Percentiles rank a stretch among this genome's conserved stretches.
Evolutionary conservation across 352 stramenopile genomes (phyloP).

Genomic region (Phytophthora quininea): DNA sequence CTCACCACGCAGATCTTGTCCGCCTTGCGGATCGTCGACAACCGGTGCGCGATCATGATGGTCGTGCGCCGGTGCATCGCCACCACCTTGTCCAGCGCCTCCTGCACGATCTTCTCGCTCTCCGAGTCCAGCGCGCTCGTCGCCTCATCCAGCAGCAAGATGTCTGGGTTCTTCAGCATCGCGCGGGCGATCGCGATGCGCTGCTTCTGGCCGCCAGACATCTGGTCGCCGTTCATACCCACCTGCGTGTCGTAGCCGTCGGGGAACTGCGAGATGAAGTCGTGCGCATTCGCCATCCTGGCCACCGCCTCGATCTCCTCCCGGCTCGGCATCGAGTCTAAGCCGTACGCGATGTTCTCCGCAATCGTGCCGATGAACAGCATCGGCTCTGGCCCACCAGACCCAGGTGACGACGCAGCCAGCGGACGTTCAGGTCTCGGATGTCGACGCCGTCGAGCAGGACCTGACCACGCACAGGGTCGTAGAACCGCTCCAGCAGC

Average conservation of each 20-base stretch:
- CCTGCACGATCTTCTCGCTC: conserved; percentile 86
- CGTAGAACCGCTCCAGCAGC: conserved; percentile 71
- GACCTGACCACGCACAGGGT: conserved; percentile 59
- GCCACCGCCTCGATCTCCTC: conserved; percentile 86
- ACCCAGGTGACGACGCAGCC: conserved; percentile 59
- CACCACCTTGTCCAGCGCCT: conserved; percentile 72
- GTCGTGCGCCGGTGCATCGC: conserved; percentile 77
- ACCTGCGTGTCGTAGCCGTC: conserved; percentile 94
- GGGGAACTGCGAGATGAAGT: conserved; percentile 91
- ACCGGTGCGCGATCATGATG: conserved; percentile 93
- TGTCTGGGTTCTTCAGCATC: conserved; percentile 85
- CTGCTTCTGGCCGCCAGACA: conserved; percentile 73
- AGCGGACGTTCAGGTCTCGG: conserved; percentile 67
- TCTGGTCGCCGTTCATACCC: conserved; percentile 92
- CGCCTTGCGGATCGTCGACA: conserved; percentile 94
- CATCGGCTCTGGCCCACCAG: conserved; percentile 64
- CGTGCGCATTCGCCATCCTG: conserved; percentile 91
- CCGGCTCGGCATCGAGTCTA: conserved; percentile 34
- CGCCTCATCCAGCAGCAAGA: conserved; percentile 93
- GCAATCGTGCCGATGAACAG: conserved; percentile 66
- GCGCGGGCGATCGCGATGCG: conserved; percentile 93
- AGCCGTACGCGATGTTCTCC: conserved; percentile 61
- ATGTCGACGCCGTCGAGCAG: conserved; percentile 79
- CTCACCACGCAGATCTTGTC: conserved; percentile 95
- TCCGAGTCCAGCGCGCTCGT: conserved; percentile 87